Evolutionary conservation across 257 asterid genomes (phyloP).

Genomic region (Plantago elongata): DNA sequence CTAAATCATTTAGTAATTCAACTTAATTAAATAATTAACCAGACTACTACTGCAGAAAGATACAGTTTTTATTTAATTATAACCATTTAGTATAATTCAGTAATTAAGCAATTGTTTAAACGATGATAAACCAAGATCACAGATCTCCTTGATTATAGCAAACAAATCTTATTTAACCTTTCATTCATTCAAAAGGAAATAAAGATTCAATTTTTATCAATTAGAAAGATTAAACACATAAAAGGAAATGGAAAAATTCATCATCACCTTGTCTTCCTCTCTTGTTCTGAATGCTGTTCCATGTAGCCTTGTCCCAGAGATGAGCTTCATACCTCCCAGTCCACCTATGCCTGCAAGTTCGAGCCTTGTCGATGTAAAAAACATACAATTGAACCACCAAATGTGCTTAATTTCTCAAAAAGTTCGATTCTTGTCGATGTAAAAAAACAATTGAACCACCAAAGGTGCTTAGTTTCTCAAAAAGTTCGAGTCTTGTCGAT

Average conservation of each 20-base stretch:
- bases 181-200: neutral
- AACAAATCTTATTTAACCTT: neutral
- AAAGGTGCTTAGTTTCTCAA: neutral
- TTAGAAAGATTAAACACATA: neutral
- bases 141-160: constrained; percentile 48
- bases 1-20: constrained; percentile 11
- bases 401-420: neutral
- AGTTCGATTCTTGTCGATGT: neutral
- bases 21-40: neutral
- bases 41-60: no score
- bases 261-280: constrained; percentile 74
- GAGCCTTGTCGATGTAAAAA: no score
- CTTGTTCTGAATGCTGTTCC: constrained; percentile 80
- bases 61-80: no score
- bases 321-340: constrained; percentile 90
- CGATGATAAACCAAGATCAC: constrained; percentile 27
- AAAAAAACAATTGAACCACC: neutral
- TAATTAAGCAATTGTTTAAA: constrained; percentile 1
- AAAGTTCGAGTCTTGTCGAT: neutral
- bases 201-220: neutral
- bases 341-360: constrained; percentile 71
- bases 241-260: neutral
- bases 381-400: neutral
- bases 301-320: constrained; percentile 79
- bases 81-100: neutral